These are phyloP conservation scores for Medicago lupulina DNA, from an alignment of 306 rosid genomes.

Conservation along the genomic window DNA sequence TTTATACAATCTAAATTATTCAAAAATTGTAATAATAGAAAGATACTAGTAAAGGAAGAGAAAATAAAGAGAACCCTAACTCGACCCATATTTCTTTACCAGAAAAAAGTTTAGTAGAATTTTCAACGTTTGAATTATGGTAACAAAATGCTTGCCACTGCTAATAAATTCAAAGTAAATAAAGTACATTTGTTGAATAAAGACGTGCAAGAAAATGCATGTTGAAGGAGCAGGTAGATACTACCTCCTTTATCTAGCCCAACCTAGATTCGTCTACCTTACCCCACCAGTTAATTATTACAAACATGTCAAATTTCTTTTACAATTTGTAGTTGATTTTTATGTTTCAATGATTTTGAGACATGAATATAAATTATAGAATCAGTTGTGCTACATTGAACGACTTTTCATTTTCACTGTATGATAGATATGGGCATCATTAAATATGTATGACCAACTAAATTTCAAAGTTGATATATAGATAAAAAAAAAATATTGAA, in stretches of 20 bases:
- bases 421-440: too few species aligned
- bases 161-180: conserved; percentile 4
- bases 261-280: conserved; percentile 30
- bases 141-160: conserved; percentile 26
- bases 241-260: conserved; percentile 1
- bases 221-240: conserved; percentile 5
- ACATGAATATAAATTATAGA: background rate
- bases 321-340: background rate
- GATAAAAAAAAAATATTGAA: too few species aligned
- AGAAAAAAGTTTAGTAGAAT: background rate
- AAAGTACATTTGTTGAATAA: background rate
- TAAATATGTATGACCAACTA: too few species aligned
- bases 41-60: too few species aligned
- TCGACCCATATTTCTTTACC: background rate
- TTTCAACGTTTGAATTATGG: conserved; percentile 21
- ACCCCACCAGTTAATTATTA: background rate
- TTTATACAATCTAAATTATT: too few species aligned
- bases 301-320: background rate
- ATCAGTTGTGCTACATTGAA: background rate
- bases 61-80: background rate
- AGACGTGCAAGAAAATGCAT: conserved; percentile 29
- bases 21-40: background rate
- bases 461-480: too few species aligned
- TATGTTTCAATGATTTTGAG: background rate
- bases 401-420: background rate